Evolutionary conservation across 495 filamentous ascomycete genomes (phyloP), one percentile per base, ranked within the genome.

Genomic region (Trypethelium eluteriae): DNA sequence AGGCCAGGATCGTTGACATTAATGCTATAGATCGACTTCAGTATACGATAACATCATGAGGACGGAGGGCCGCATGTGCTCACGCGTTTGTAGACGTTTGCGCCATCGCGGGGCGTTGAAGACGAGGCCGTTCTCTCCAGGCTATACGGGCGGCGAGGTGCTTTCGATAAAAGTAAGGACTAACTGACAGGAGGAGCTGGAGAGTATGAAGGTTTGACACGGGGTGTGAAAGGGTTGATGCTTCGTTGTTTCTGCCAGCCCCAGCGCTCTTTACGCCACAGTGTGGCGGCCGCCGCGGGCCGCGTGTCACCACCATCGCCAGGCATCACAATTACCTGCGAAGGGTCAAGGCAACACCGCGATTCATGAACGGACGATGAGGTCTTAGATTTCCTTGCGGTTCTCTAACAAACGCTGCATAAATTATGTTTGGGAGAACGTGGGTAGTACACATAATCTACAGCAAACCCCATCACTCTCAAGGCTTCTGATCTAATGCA

Each of bases 1-100:
- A 91, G 82, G 69, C 83, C 83, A 34, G 88, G 88, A 72, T 91
- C 88, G 74, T 91, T 91, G 68, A 91, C 88, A 74, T 90, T 91
- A 72, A 91, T 89, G 71, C 87, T 90, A 64, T 3, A 61, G 18
- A 47, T 36, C 3, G 34, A 3, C 62, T 64, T 73, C 64, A 72
- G 64, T 65, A 46, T 25, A 66, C 18, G 16, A n/a, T n/a, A 39
- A 63, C 18, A 6, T 41, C 38, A n/a, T n/a, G 18, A 14, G 62
- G n/a, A 41, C 5, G n/a, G 38, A 4, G 18, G 25, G 50, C 35
- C 16, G 16, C 59, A 62, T 35, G 32, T n/a, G 47, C 70, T 68
- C 53, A 79, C 76, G 77, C 76, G 69, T 72, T 74, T 49, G 75
- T 73, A 59, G 73, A 76, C 25, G 71, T 72, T 69, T 73, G 70